Evolutionary conservation across 805 yeast genomes (phyloP).

Genomic region (Monosporozyma aquatica): DNA sequence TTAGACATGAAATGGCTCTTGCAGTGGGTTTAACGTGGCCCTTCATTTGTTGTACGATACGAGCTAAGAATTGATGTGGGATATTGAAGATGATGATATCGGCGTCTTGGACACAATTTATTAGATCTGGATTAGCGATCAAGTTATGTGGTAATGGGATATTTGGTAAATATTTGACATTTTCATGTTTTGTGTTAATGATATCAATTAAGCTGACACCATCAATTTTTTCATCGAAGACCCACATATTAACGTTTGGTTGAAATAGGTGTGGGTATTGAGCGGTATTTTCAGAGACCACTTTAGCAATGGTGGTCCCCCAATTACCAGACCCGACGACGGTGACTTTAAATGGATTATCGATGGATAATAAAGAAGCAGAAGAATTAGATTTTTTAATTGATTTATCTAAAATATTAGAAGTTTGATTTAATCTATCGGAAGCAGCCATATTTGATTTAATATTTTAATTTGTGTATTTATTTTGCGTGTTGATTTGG

Average conservation of each 20-base stretch:
- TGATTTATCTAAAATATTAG: constrained; percentile 21
- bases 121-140: constrained; percentile 77
- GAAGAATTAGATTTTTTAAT: constrained; percentile 13
- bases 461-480: not conserved
- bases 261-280: constrained; percentile 66
- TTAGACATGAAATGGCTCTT: constrained; percentile 90
- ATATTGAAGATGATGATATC: constrained; percentile 88
- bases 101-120: constrained; percentile 66
- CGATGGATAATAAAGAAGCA: constrained; percentile 10
- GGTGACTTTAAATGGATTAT: constrained; percentile 45
- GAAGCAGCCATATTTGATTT: constrained; percentile 20
- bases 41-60: constrained; percentile 63
- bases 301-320: constrained; percentile 96
- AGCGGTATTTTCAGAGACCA: constrained; percentile 78
- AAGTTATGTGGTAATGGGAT: constrained; percentile 80
- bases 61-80: constrained; percentile 90
- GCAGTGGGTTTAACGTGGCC: constrained; percentile 63
- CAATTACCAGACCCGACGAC: constrained; percentile 97
- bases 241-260: constrained; percentile 89
- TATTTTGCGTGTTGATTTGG: too few relatives aligned
- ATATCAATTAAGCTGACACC: constrained; percentile 81
- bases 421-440: constrained; percentile 28
- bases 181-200: constrained; percentile 84
- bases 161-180: constrained; percentile 88
- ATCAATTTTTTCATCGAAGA: constrained; percentile 71